These are phyloP conservation scores for Secale cereale DNA, from an alignment of 176 grass and related monocot species.

Conservation along the genomic window DNA sequence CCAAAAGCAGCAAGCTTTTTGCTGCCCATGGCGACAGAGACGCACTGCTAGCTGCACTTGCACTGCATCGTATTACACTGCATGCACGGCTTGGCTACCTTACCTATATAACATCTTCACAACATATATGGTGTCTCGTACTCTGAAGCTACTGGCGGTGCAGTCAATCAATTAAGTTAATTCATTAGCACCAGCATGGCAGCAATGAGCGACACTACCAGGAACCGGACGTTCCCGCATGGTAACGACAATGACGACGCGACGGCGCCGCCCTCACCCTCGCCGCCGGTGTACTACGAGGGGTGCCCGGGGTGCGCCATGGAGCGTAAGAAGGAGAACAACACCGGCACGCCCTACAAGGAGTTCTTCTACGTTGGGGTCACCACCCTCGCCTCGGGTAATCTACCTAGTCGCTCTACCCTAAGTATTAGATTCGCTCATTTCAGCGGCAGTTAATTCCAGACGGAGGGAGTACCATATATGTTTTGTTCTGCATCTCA, in stretches of 20 bases:
- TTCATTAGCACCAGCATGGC: not conserved
- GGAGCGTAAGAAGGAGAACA: constrained; percentile 23
- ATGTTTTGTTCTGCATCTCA: no score
- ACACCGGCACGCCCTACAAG: constrained; percentile 39
- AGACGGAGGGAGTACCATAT: no score
- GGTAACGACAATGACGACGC: no score
- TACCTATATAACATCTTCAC: not conserved
- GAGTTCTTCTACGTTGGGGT: constrained; percentile 41
- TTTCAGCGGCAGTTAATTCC: no score
- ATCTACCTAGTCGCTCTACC: no score
- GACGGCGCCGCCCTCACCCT: not conserved
- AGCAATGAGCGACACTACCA: not conserved
- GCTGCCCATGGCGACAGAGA: not conserved
- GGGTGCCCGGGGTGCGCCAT: constrained; percentile 46
- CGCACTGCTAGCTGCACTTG: not conserved
- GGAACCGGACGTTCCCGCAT: not conserved
- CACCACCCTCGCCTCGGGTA: not conserved
- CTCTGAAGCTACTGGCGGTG: not conserved
- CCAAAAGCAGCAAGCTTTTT: not conserved
- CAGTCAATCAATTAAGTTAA: no score
- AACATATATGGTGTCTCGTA: not conserved
- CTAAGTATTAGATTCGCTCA: no score
- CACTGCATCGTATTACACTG: no score
- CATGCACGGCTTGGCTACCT: not conserved
- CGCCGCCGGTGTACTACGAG: constrained; percentile 10